These are phyloP conservation scores for Meyerozyma athensensis DNA, from an alignment of 1,139 yeast species.

Conservation along the genomic window DNA sequence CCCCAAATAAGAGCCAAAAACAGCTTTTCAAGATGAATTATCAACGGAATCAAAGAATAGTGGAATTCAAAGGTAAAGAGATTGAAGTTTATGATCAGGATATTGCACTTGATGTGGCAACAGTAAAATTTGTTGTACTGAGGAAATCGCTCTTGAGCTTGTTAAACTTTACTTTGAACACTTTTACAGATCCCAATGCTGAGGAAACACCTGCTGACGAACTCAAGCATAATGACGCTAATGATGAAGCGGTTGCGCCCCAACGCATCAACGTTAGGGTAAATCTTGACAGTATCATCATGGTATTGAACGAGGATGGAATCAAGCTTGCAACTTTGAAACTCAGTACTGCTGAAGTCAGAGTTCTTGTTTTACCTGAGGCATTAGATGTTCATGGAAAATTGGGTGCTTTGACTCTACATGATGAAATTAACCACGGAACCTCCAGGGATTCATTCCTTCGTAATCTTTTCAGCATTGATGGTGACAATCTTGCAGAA, in stretches of 20 bases:
- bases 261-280: constrained; percentile 69
- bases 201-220: constrained; percentile 64
- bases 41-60: constrained; percentile 54
- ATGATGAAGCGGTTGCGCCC: constrained; percentile 55
- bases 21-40: constrained; percentile 65
- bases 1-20: constrained; percentile 16
- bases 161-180: constrained; percentile 75
- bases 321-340: constrained; percentile 74
- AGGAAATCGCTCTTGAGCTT: constrained; percentile 76
- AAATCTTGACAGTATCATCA: constrained; percentile 65
- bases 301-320: constrained; percentile 81
- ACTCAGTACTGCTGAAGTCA: constrained; percentile 68
- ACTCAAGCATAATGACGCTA: constrained; percentile 57
- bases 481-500: constrained; percentile 80
- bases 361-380: constrained; percentile 67
- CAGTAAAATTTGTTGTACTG: constrained; percentile 70
- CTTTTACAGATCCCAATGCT: constrained; percentile 80
- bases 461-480: constrained; percentile 69
- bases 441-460: constrained; percentile 54
- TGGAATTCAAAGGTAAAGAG: constrained; percentile 48
- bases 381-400: constrained; percentile 70
- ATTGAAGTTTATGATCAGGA: constrained; percentile 79
- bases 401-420: constrained; percentile 74
- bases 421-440: constrained; percentile 71
- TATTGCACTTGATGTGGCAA: constrained; percentile 71